phyloP scores from a whole-genome alignment of 2,329 filamentous ascomycete genomes.

The Shiraia sp. region DNA sequence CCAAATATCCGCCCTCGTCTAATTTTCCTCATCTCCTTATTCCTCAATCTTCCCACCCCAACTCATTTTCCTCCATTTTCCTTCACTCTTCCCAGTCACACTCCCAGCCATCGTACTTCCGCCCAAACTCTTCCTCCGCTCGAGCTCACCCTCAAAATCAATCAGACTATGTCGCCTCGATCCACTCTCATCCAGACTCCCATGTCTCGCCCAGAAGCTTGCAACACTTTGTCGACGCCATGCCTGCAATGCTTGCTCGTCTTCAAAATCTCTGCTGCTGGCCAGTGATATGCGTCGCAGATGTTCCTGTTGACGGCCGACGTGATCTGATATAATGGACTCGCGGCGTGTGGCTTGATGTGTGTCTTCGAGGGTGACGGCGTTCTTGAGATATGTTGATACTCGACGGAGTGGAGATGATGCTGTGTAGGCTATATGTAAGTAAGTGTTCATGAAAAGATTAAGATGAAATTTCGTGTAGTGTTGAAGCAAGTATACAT shows the following conservation, averaged over 20 bases:
- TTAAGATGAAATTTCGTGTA: no score
- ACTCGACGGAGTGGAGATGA: background rate
- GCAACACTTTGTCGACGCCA: background rate
- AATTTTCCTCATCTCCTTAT: background rate
- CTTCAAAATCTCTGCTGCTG: background rate
- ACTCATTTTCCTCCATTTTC: conserved; percentile 3
- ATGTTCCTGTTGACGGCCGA: background rate
- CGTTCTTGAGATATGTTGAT: conserved; percentile 2
- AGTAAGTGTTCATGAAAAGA: background rate
- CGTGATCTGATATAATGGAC: conserved; percentile 1
- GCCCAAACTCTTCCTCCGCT: background rate
- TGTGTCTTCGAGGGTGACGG: conserved; percentile 2
- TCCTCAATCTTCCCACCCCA: background rate
- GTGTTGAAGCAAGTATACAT: no score
- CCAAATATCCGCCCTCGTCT: no score
- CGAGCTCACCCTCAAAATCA: background rate
- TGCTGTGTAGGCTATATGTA: background rate
- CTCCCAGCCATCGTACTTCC: background rate
- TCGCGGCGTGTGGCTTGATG: background rate
- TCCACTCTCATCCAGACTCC: background rate
- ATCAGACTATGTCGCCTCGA: conserved; percentile 1
- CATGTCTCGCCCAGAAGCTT: conserved; percentile 2
- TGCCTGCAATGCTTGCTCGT: background rate
- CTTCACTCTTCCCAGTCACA: background rate
- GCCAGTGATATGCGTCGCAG: background rate